phyloP scores from a whole-genome alignment of 2,329 filamentous ascomycete species.

The Colletotrichum eremochloae region DNA sequence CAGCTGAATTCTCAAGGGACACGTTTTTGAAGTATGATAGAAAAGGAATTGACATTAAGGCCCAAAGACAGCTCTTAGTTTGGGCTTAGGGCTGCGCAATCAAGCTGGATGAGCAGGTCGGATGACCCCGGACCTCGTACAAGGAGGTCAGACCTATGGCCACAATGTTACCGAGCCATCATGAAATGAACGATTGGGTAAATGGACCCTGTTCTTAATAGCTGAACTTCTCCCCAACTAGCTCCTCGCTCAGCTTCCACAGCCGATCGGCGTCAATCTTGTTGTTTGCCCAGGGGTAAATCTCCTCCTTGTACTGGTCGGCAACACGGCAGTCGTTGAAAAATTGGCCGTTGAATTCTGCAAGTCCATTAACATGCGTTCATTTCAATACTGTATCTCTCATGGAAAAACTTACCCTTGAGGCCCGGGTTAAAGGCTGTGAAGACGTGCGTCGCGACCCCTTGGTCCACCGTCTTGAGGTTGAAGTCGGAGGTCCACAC shows the following conservation, averaged over 20 bases:
- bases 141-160: no score
- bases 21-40: not conserved
- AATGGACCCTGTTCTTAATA: constrained; percentile 33
- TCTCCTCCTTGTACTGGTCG: constrained; percentile 45
- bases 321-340: constrained; percentile 49
- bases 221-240: constrained; percentile 50
- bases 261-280: constrained; percentile 49
- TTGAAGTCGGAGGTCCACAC: constrained; percentile 36
- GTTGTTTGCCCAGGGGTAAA: constrained; percentile 48
- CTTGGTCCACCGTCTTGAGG: constrained; percentile 49
- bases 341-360: constrained; percentile 47
- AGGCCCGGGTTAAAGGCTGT: constrained; percentile 50
- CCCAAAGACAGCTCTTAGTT: not conserved
- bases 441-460: constrained; percentile 49
- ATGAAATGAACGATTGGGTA: not conserved
- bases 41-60: no score
- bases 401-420: not conserved
- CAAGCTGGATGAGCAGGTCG: not conserved
- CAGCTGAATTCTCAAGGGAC: no score
- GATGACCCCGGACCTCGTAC: not conserved
- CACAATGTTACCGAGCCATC: not conserved
- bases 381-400: not conserved
- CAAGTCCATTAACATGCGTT: not conserved
- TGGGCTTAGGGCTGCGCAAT: not conserved
- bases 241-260: constrained; percentile 52